phyloP scores from a whole-genome alignment of 192 early-diverging fungal species.

The Mortierella hygrophila region DNA sequence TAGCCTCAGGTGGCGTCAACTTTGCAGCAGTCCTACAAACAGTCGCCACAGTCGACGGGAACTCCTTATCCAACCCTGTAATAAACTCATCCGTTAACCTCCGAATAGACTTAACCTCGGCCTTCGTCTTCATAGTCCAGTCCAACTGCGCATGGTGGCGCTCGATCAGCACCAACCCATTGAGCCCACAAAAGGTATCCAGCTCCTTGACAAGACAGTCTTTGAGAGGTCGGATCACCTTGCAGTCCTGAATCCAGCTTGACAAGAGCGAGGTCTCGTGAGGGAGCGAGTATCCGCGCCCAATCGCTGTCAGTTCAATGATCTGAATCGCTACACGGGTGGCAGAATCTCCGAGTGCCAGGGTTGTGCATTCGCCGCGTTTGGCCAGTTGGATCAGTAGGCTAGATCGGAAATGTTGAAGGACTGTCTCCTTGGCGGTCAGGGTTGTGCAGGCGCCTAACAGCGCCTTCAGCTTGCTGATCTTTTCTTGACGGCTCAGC shows the following conservation, averaged over 20 bases:
- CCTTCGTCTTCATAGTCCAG: constrained; percentile 40
- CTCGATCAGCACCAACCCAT: constrained; percentile 25
- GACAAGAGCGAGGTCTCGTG: constrained; percentile 76
- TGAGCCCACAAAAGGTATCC: constrained; percentile 73
- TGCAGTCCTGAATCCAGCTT: constrained; percentile 67
- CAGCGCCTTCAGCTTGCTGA: constrained; percentile 63
- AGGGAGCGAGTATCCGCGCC: constrained; percentile 88
- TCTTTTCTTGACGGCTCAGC: constrained; percentile 26
- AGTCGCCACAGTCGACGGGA: constrained; percentile 88
- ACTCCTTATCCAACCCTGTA: constrained; percentile 80
- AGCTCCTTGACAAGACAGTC: constrained; percentile 87
- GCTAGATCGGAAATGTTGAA: constrained; percentile 72
- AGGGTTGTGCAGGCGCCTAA: constrained; percentile 68
- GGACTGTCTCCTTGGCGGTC: constrained; percentile 79
- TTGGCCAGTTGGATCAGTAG: constrained; percentile 65
- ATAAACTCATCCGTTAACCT: constrained; percentile 84
- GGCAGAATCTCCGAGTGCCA: constrained; percentile 84
- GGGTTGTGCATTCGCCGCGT: constrained; percentile 67
- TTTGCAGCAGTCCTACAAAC: constrained; percentile 86
- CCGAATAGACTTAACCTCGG: constrained; percentile 62
- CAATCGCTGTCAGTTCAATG: constrained; percentile 83
- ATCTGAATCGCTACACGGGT: constrained; percentile 84
- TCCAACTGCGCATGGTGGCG: constrained; percentile 31
- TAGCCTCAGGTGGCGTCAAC: constrained; percentile 68
- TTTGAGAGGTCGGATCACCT: constrained; percentile 81